Conservation (phyloP, 2,329 filamentous ascomycete species). For the Plenodomus lindquistii region DNA sequence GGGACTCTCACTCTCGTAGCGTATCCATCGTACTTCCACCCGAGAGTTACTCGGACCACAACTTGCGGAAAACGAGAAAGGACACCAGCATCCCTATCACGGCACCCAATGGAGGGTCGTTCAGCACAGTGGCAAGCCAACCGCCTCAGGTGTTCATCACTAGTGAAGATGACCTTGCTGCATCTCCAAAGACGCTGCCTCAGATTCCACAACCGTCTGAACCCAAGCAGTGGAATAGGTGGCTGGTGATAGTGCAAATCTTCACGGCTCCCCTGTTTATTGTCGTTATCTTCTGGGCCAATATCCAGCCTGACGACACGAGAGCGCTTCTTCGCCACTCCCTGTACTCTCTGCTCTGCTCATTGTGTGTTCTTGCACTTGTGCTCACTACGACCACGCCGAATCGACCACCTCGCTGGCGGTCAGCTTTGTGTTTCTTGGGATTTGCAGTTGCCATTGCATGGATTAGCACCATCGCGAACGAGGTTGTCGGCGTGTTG, state of each 20-base stretch:
- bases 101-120: conserved; percentile 6
- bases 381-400: conserved; percentile 72
- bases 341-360: conserved; percentile 54
- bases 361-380: conserved; percentile 66
- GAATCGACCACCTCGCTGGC: conserved; percentile 69
- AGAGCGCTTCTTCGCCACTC: conserved; percentile 62
- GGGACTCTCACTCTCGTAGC: conserved; percentile 24
- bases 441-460: conserved; percentile 90
- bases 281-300: conserved; percentile 74
- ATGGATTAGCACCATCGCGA: conserved; percentile 95
- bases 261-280: conserved; percentile 87
- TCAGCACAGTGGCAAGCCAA: conserved; percentile 23
- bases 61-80: conserved; percentile 12
- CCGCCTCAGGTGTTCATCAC: conserved; percentile 34
- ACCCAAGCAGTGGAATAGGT: conserved; percentile 77
- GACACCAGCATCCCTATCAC: background rate
- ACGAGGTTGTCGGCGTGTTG: conserved; percentile 91
- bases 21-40: conserved; percentile 21
- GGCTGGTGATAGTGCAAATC: conserved; percentile 83
- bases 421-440: conserved; percentile 79
- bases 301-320: conserved; percentile 61
- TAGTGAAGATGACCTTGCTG: conserved; percentile 38
- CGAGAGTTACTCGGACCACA: conserved; percentile 15
- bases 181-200: conserved; percentile 43
- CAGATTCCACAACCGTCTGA: conserved; percentile 17